Evolutionary conservation across 192 early-diverging fungal genomes (phyloP), one percentile per base, ranked within the genome.

Genomic region (Gigaspora rosea): DNA sequence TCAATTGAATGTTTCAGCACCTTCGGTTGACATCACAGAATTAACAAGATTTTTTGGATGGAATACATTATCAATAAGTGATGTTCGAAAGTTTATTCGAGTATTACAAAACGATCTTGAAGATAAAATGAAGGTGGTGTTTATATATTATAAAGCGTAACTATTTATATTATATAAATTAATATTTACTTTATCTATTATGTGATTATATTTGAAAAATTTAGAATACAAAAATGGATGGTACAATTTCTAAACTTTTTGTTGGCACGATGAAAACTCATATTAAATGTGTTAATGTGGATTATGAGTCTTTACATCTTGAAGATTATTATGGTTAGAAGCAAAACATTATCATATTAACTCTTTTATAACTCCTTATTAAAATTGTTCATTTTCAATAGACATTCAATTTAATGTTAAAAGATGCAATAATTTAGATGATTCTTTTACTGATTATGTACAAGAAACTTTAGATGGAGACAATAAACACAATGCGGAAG

Each of bases 351-450:
- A 3, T n/a, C 12, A 0, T 4, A 33, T 50, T n/a, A 33, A 1
- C 9, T 2, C 12, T 32, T 10, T 36, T 36, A 2, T 9, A 15
- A 36, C 9, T 10, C 7, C 16, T 11, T 35, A 16, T 75, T 50
- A 22, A 27, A 27, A 27, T 27, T 27, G 8, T 64, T 18, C 32
- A 41, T 36, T 36, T 73, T 36, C 57, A 41, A n/a, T 82, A 94
- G 95, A 99, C 83, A 95, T 99, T 70, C 95, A 96, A 78, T 85
- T 98, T 49, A 96, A 98, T 84, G 97, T 99, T 69, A 98, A 98
- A 84, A 95, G 96, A 8, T 94, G 91, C 83, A 91, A 90, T 20
- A 92, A 88, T 62, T 81, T 99, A 63, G 75, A 86, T 46, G 95
- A 96, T 22, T 98, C 96, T 9, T 99, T 99, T 81, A 88, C 83